A percentile compares a stretch with the other conserved stretches of the same genome.
These are phyloP conservation scores for Trichoderma atroviride DNA, from an alignment of 2,329 filamentous ascomycete genomes.

Conservation along the genomic window DNA sequence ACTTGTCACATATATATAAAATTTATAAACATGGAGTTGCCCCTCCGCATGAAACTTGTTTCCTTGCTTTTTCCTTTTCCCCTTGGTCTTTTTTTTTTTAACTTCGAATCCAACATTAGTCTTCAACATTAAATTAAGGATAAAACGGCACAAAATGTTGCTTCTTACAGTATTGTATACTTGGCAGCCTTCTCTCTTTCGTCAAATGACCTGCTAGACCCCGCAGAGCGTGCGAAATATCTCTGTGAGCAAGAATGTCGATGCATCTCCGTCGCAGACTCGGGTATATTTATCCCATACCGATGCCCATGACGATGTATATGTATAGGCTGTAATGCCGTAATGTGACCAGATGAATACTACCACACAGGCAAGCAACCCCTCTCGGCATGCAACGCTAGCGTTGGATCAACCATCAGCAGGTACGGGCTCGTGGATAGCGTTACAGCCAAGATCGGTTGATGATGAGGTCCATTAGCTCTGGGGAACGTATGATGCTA, in stretches of 20 bases:
- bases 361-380: not conserved
- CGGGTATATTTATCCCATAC: not conserved
- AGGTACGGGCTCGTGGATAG: not conserved
- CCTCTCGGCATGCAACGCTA: not conserved
- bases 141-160: not conserved
- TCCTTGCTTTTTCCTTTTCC: not conserved
- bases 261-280: not conserved
- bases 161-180: not conserved
- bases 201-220: not conserved
- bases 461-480: not conserved
- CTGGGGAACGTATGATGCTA: not conserved
- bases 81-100: not conserved
- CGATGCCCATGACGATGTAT: not conserved
- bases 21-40: not conserved
- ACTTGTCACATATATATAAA: not conserved
- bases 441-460: not conserved
- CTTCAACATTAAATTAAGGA: not conserved
- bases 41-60: not conserved
- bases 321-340: not conserved
- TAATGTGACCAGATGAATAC: slow-evolving; percentile 3
- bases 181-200: not conserved
- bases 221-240: not conserved
- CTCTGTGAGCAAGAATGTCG: not conserved
- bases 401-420: not conserved
- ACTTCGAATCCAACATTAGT: not conserved